phyloP scores from a whole-genome alignment of 495 filamentous ascomycete species.

The Xylaria cubensis region DNA sequence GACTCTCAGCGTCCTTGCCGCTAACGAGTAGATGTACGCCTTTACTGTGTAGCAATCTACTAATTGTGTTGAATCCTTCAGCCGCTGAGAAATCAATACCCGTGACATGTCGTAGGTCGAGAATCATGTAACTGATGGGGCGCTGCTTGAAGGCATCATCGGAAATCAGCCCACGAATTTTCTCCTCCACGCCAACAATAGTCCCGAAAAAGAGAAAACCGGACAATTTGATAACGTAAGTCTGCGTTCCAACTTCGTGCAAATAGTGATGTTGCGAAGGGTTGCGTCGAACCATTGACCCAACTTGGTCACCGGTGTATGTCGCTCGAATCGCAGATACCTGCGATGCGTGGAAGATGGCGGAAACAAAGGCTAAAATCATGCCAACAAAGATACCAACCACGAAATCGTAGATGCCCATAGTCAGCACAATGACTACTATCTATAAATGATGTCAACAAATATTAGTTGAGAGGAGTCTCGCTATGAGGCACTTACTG shows the following conservation, averaged over 20 bases:
- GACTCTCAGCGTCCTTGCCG: conserved; percentile 73
- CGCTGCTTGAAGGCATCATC: conserved; percentile 76
- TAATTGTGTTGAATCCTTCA: conserved; percentile 91
- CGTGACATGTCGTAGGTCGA: conserved; percentile 88
- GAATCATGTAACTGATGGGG: conserved; percentile 87
- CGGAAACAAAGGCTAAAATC: conserved; percentile 85
- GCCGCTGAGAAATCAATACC: conserved; percentile 95
- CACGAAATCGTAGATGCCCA: conserved; percentile 97
- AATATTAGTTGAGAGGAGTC: conserved; percentile 36
- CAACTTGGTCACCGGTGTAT: conserved; percentile 84
- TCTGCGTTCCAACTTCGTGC: conserved; percentile 82
- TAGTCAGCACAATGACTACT: conserved; percentile 88
- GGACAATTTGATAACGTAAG: conserved; percentile 85
- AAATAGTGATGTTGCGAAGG: conserved; percentile 88
- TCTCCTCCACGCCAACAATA: conserved; percentile 90
- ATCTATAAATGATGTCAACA: conserved; percentile 59
- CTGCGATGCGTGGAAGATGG: conserved; percentile 88
- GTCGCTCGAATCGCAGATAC: conserved; percentile 85
- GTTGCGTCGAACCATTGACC: conserved; percentile 90
- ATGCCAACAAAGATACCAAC: conserved; percentile 91
- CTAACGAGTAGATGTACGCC: conserved; percentile 81
- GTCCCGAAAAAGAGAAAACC: conserved; percentile 97
- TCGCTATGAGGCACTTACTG: conserved; percentile 39
- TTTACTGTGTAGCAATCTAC: conserved; percentile 74
- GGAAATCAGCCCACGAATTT: conserved; percentile 78